Base-by-base conservation (phyloP, 805 yeast genomes). In the Ogataea minuta region DNA sequence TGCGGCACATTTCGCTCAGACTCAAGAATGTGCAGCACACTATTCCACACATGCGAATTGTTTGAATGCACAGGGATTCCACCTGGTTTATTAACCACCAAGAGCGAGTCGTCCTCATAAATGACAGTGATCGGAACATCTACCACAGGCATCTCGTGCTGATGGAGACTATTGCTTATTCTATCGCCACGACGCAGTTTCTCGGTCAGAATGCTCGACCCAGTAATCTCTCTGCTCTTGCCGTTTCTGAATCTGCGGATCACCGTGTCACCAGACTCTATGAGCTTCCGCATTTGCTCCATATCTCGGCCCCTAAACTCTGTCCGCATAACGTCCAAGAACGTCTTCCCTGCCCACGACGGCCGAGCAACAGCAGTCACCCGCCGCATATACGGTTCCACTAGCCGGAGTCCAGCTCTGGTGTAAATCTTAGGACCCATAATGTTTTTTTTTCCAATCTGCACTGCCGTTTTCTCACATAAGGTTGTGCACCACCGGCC, bases 21-120 rank as follows among this genome's bases (percentile, higher is more conserved):
- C 34, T 66, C 59, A 23, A 74, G 29, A 3, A 73, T 64, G 50
- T 71, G 76, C 8, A 66, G 60, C 14, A 76, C 45, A 1, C 72
- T 58, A 52, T 76, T 76, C 46, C 63, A 61, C 23, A 54, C 44
- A 47, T 68, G 73, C 27, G 60, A 67, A 6, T 72, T 70, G 0
- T 73, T 63, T 0, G 81, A 78, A 47, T 76, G 81, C 1, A 77
- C 73, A 1, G 81, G 79, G 2, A 74, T 57, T 0, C 81, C 81
- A 0, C 68, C 58, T 0, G 80, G 80, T 44, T 76, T 76, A 46
- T 71, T 60, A 2, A 74, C 67, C 17, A 76, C 77, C 11, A 74
- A 17, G 0, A 68, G 21, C 6, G 62, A 56, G 3, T 54, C 56
- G 44, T 69, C 67, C 43, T 71, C 64, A 48, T 52, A 60, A 0